Conservation (phyloP, 2,329 filamentous ascomycete genomes). For the Aspergillus fischeri region DNA sequence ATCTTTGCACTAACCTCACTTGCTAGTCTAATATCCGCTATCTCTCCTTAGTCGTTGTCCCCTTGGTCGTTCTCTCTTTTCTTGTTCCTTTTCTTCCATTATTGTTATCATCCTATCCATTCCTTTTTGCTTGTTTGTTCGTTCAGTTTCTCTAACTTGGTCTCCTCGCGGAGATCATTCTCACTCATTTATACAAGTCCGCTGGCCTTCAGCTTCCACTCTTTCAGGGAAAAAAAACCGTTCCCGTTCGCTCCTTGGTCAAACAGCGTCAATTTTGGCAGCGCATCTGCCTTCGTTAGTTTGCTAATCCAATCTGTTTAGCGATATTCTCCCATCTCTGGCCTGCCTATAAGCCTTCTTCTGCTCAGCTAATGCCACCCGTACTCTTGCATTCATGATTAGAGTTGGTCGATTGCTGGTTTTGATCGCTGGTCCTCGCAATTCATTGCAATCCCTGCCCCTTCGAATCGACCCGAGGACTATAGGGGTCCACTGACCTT, state of each 20-base stretch:
- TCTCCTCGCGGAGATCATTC: constrained; percentile 7
- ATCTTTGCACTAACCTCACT: background rate
- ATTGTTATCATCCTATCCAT: constrained; percentile 11
- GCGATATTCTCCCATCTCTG: background rate
- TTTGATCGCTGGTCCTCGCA: background rate
- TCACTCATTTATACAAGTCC: constrained; percentile 7
- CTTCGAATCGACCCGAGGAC: background rate
- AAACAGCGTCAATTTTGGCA: constrained; percentile 1
- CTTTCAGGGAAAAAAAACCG: constrained; percentile 18
- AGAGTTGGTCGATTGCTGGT: background rate
- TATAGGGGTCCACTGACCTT: background rate
- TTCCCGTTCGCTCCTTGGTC: constrained; percentile 26
- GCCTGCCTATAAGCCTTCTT: background rate
- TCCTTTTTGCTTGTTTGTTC: background rate
- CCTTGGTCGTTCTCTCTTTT: constrained; percentile 11
- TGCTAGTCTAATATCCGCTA: constrained; percentile 8
- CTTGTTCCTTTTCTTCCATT: constrained; percentile 2
- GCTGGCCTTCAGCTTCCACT: constrained; percentile 25
- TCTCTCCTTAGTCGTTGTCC: constrained; percentile 8
- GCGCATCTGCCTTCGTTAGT: background rate
- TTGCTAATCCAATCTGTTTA: background rate
- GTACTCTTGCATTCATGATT: constrained; percentile 1
- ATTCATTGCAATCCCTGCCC: background rate
- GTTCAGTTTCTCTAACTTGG: background rate
- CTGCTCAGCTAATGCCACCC: background rate